A percentile compares a stretch with the other conserved stretches of the same genome.
Conservation (phyloP, 2,329 filamentous ascomycete species). For the Fusarium palustre region DNA sequence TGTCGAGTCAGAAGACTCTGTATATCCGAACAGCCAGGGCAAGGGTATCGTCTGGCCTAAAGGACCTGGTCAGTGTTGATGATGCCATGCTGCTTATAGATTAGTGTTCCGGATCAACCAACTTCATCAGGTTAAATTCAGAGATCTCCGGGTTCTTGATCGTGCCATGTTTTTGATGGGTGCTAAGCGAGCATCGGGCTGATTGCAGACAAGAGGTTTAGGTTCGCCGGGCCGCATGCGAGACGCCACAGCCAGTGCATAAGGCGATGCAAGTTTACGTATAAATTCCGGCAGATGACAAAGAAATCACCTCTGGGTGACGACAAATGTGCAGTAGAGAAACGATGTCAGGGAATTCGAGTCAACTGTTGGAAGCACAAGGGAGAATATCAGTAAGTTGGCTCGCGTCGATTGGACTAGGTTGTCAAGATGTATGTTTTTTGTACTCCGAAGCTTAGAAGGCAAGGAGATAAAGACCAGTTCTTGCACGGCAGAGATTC, state of each 20-base stretch:
- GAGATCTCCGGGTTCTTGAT: neutral
- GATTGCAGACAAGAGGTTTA: neutral
- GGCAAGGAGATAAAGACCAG: neutral
- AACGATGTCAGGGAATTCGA: neutral
- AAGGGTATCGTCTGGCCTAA: neutral
- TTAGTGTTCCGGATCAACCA: neutral
- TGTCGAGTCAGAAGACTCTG: neutral
- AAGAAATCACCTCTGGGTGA: neutral
- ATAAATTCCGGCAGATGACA: neutral
- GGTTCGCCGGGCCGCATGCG: slow-evolving; percentile 1
- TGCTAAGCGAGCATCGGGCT: neutral
- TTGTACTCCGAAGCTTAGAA: neutral
- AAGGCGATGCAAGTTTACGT: neutral
- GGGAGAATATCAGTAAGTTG: neutral
- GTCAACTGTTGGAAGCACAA: neutral
- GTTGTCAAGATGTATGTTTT: too few species aligned
- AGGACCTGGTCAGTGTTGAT: neutral
- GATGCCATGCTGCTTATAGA: neutral
- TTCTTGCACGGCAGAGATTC: neutral
- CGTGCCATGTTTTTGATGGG: neutral
- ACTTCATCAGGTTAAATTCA: neutral
- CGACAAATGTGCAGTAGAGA: neutral
- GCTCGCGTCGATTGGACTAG: too few species aligned
- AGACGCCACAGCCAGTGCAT: slow-evolving; percentile 1
- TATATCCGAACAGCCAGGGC: neutral